Conservation (phyloP, 441 rosid species). For the Lepidium campestre region DNA sequence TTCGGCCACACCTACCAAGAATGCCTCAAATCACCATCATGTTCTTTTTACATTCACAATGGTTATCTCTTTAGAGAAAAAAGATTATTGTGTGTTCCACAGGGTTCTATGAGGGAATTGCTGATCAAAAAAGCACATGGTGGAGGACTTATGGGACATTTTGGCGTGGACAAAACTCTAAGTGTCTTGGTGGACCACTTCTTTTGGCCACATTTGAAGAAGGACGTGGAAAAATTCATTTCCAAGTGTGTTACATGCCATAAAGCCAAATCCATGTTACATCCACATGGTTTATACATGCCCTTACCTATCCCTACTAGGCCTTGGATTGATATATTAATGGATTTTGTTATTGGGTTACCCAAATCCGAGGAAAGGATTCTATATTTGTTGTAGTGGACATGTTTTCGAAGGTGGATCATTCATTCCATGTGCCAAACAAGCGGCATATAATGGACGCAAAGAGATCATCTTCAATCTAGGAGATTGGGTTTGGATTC, state of each 20-base stretch:
- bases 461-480: too few species aligned
- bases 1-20: too few species aligned
- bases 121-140: too few species aligned
- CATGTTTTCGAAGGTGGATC: background rate
- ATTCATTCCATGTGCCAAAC: background rate
- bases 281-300: background rate
- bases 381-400: background rate
- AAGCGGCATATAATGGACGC: too few species aligned
- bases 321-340: background rate
- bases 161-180: background rate
- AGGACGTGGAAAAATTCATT: rapidly evolving
- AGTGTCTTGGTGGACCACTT: rapidly evolving
- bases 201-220: background rate
- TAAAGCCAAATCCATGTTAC: background rate
- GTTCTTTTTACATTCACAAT: too few species aligned
- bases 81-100: too few species aligned
- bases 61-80: too few species aligned
- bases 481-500: too few species aligned
- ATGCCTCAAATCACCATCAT: too few species aligned
- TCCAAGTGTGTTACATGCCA: background rate
- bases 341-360: background rate
- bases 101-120: too few species aligned
- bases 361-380: background rate
- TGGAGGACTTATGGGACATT: background rate
- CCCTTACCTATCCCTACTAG: background rate